These are phyloP conservation scores for Actinomucor elegans DNA, from an alignment of 371 early-diverging fungal species.

Conservation along the genomic window DNA sequence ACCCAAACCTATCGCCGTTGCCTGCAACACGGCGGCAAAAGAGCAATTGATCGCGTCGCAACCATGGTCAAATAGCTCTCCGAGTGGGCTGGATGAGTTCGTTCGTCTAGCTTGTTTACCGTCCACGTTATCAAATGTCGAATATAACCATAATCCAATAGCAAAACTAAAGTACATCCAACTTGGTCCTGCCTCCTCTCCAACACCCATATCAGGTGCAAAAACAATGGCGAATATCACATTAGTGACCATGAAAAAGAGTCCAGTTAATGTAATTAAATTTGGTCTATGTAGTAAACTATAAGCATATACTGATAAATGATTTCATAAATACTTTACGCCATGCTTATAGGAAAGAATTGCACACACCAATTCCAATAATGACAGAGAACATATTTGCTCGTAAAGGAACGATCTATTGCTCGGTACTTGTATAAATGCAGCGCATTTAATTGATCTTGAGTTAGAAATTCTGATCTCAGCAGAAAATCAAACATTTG, in stretches of 20 bases:
- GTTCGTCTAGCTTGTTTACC: constrained; percentile 98
- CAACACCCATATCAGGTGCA: constrained; percentile 34
- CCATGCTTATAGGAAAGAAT: constrained; percentile 92
- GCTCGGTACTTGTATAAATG: constrained; percentile 82
- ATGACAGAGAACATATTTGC: constrained; percentile 77
- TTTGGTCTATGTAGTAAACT: constrained; percentile 76
- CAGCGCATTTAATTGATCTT: constrained; percentile 72
- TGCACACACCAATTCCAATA: constrained; percentile 92
- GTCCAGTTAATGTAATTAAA: constrained; percentile 94
- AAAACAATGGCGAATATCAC: constrained; percentile 61
- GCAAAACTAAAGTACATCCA: constrained; percentile 69
- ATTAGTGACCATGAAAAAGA: constrained; percentile 84
- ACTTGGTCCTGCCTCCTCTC: constrained; percentile 27
- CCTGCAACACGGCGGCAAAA: constrained; percentile 83
- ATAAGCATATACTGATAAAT: neutral
- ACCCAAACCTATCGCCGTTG: constrained; percentile 82
- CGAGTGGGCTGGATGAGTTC: constrained; percentile 87
- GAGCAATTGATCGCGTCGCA: constrained; percentile 94
- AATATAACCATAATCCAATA: constrained; percentile 90
- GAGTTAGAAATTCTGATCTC: constrained; percentile 48
- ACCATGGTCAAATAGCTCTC: constrained; percentile 95
- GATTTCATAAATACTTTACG: constrained; percentile 59
- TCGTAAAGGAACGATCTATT: constrained; percentile 83
- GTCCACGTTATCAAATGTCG: constrained; percentile 97
- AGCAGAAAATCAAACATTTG: constrained; percentile 23